Conservation (phyloP, 257 asterid genomes). For the Euphrasia confusa region DNA sequence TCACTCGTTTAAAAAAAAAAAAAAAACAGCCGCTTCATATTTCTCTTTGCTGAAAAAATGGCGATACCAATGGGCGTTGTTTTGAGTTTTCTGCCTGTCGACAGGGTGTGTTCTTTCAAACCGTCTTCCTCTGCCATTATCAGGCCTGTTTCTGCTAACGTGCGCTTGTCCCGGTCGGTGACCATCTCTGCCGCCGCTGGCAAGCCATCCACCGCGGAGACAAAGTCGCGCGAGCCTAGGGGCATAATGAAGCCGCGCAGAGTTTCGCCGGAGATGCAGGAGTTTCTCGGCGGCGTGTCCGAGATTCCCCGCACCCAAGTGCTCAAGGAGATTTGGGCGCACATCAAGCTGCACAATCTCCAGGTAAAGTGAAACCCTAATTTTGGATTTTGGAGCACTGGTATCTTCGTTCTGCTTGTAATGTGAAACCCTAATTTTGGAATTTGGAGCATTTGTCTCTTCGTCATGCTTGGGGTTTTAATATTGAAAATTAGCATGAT, state of each 20-base stretch:
- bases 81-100: conserved; percentile 27
- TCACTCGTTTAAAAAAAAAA: too few relatives aligned
- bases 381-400: too few relatives aligned
- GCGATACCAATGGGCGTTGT: too few relatives aligned
- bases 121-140: conserved; percentile 25
- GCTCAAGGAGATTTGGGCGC: conserved; percentile 74
- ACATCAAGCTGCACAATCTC: conserved; percentile 65
- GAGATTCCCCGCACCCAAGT: conserved; percentile 81
- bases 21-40: too few relatives aligned
- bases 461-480: too few relatives aligned
- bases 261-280: conserved; percentile 80
- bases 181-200: conserved; percentile 43
- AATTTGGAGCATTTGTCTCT: too few relatives aligned
- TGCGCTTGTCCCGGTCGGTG: conserved; percentile 33
- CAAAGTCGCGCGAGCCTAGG: conserved; percentile 66
- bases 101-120: conserved; percentile 30
- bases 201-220: conserved; percentile 53
- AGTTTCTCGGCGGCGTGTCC: conserved; percentile 73
- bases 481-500: too few relatives aligned
- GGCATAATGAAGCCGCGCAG: conserved; percentile 83
- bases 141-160: conserved; percentile 27
- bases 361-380: conserved; percentile 44
- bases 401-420: background rate
- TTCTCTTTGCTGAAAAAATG: too few relatives aligned
- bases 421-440: background rate